Base-by-base conservation (phyloP, 192 early-diverging fungal genomes). In the Coemansia sp. region DNA sequence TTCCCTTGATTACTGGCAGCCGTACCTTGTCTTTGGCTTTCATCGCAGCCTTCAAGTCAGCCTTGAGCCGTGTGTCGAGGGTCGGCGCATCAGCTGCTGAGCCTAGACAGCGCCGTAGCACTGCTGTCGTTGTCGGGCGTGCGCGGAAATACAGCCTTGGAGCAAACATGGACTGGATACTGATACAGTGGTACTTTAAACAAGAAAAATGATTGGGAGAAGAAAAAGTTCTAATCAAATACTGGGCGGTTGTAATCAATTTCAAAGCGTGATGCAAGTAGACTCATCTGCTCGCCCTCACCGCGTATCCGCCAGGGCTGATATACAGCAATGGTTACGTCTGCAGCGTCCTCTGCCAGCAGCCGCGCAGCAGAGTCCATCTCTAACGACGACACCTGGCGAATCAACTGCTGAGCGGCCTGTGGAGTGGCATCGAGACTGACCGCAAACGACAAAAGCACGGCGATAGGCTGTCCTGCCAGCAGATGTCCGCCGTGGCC, bases 21-120 rank as follows among this genome's bases (percentile, higher is more conserved):
- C 76, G 58, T 9, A 69, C 66, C 64, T 93, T 91, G 44, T 92
- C 85, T 69, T 83, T 91, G 54, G 78, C 69, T 36, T 84, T 85
- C 93, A 97, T 94, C 5, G 85, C 85, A 6, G 84, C 74, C 68
- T 94, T 95, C 42, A 94, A 82, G 60, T 95, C 90, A 28, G 60
- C 71, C 78, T 94, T 94, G 21, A 96, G 78, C 23, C 71, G 66
- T 15, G 62, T 54, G 53, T 65, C 46, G 54, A 81, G 69, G 5
- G 67, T 62, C 21, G 37, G 46, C 25, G 60, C 38, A 9, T 63
- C 42, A 23, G 57, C 62, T 20, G 63, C 20, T 14, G 53, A 51
- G 48, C 57, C 59, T 36, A 50, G 8, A 25, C 50, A n/a, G 26
- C 61, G 50, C 46, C 46, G 50, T 10, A 38, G 55, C 17, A 9